Percentiles rank a stretch among this genome's conserved stretches.
Conservation (phyloP, 331 rosid genomes). For the Pyrus hybrid region DNA sequence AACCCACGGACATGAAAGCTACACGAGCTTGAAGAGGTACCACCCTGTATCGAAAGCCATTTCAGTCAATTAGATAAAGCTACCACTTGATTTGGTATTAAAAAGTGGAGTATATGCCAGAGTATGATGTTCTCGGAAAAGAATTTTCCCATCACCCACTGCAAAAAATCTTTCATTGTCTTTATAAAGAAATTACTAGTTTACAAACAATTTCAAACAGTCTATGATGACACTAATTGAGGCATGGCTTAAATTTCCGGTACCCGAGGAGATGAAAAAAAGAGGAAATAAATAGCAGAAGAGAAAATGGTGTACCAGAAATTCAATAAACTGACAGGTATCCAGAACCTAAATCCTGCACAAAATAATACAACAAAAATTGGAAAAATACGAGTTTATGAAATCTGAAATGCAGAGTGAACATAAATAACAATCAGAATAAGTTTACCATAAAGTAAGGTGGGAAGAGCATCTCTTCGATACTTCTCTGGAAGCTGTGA, state of each 20-base stretch:
- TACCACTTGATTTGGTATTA: neutral
- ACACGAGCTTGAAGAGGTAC: conserved; percentile 95
- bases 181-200: neutral
- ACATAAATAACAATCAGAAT: neutral
- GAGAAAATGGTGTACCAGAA: conserved; percentile 49
- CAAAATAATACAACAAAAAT: neutral
- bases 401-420: conserved; percentile 6
- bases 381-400: neutral
- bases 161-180: neutral
- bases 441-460: conserved; percentile 60
- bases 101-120: neutral
- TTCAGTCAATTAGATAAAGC: neutral
- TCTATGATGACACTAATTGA: too few relatives aligned
- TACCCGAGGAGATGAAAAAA: neutral
- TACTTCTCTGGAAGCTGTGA: conserved; percentile 80
- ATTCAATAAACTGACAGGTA: conserved; percentile 80
- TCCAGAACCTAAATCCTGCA: conserved; percentile 94
- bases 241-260: neutral
- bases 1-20: conserved; percentile 81
- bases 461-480: conserved; percentile 63
- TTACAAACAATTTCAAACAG: neutral
- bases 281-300: neutral
- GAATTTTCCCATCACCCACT: neutral
- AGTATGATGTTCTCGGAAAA: neutral
- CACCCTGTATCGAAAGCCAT: conserved; percentile 40